phyloP scores from a whole-genome alignment of 2,329 filamentous ascomycete species.

The Apiospora pterosperma region DNA sequence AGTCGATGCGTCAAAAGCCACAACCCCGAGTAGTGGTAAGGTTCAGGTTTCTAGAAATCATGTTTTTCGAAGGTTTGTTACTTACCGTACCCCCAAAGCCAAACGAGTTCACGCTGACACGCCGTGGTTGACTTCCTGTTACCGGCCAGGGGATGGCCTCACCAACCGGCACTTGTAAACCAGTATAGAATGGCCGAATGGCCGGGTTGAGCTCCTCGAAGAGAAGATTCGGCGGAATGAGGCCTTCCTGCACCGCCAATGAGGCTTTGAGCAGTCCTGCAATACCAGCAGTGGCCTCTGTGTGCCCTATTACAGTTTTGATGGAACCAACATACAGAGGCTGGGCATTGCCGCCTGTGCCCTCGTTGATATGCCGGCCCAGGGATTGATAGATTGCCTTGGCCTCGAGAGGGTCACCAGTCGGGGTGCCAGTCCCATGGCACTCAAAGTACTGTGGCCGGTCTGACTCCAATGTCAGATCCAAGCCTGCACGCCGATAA shows the following conservation, averaged over 20 bases:
- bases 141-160: background rate
- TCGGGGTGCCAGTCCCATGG: conserved; percentile 58
- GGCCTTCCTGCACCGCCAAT: conserved; percentile 1
- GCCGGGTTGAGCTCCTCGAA: conserved; percentile 6
- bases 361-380: conserved; percentile 24
- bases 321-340: conserved; percentile 9
- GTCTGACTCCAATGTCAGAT: conserved; percentile 24
- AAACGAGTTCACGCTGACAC: conserved; percentile 5
- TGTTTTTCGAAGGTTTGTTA: background rate
- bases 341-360: background rate
- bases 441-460: conserved; percentile 53
- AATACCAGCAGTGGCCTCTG: conserved; percentile 9
- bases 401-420: conserved; percentile 49
- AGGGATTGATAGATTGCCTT: conserved; percentile 45
- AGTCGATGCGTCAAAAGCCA: background rate
- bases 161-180: background rate
- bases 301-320: conserved; percentile 13
- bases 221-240: conserved; percentile 12
- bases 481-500: conserved; percentile 42
- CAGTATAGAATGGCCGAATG: conserved; percentile 4
- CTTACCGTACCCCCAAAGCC: background rate
- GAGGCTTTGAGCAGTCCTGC: conserved; percentile 12
- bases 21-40: background rate
- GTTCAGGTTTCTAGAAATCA: background rate
- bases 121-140: background rate